Evolutionary conservation across 108 stramenopile species (phyloP), one percentile per base, ranked within the genome.

Genomic region (Cyclostephanos tholiformis): DNA sequence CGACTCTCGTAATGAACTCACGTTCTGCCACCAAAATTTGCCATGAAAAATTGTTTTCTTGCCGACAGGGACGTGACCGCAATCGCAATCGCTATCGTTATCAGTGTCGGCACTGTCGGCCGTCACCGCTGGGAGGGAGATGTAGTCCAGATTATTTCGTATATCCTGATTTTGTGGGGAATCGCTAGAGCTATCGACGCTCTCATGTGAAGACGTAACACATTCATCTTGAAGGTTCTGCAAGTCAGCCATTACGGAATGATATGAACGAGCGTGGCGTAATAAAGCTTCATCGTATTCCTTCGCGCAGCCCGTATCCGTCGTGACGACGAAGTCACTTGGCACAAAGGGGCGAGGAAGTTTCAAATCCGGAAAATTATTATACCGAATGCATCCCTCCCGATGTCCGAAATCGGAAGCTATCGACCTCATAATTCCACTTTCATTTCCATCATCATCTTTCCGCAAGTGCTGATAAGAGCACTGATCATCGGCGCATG

Each of bases 401-500:
- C 36, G 26, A 38, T 26, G 46, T 20, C 62, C 68, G 39, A 27
- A 30, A 20, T 20, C 11, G 11, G 51, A 30, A n/a, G 64, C 32
- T 10, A 23, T 59, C n/a, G 14, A 56, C 60, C 26, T 14, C 2
- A 13, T 20, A n/a, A n/a, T n/a, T n/a, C n/a, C n/a, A 53, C 16
- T 67, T 19, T 23, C n/a, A 8, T 52, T 23, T 17, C 35, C 26
- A 2, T 4, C 35, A 29, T 51, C n/a, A 51, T 29, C 66, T 35
- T 19, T 44, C 35, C 25, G 14, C 16, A 84, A 62, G 69, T 92
- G 91, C 43, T 90, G 91, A 72, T 90, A 92, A 0, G 80, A 80
- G 65, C 91, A 92, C 65, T 65, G 67, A 19, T 80, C 65, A 26
- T 92, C 91, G 46, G 81, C 85, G 63, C 91, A 92, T 0, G 78